Evolutionary conservation across 2,329 filamentous ascomycete genomes (phyloP).

Genomic region (Karstenula rhodostoma): DNA sequence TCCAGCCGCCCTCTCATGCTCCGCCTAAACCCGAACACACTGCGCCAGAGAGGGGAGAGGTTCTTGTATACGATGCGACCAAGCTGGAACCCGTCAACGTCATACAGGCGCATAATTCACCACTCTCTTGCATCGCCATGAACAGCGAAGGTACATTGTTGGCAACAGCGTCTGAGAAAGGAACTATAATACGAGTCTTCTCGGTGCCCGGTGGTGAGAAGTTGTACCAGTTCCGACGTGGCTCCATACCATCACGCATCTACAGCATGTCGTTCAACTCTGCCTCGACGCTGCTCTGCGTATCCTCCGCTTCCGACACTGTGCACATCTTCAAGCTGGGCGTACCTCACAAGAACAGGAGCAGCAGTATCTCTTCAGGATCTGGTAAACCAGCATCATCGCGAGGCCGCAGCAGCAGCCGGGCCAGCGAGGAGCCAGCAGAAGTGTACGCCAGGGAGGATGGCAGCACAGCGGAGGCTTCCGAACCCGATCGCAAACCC

Average conservation of each 20-base stretch:
- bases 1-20: constrained; percentile 76
- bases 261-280: constrained; percentile 99
- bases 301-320: constrained; percentile 95
- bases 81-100: constrained; percentile 94
- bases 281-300: constrained; percentile 89
- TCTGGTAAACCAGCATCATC: constrained; percentile 33
- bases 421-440: constrained; percentile 47
- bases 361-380: constrained; percentile 44
- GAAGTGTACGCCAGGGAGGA: constrained; percentile 51
- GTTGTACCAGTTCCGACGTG: constrained; percentile 93
- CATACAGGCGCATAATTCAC: constrained; percentile 91
- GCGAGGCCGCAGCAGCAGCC: constrained; percentile 54
- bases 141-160: constrained; percentile 92
- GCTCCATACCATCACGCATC: constrained; percentile 93
- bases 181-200: constrained; percentile 96
- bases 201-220: constrained; percentile 90
- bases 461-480: constrained; percentile 39
- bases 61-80: constrained; percentile 89
- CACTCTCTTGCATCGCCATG: constrained; percentile 86
- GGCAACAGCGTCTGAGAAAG: constrained; percentile 95
- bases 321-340: constrained; percentile 91
- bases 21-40: constrained; percentile 80
- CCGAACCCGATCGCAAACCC: constrained; percentile 47
- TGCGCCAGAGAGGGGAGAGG: constrained; percentile 85
- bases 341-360: constrained; percentile 41